Conservation (phyloP, 768 basidiomycete genomes). For the Tricholoma bakamatsutake region DNA sequence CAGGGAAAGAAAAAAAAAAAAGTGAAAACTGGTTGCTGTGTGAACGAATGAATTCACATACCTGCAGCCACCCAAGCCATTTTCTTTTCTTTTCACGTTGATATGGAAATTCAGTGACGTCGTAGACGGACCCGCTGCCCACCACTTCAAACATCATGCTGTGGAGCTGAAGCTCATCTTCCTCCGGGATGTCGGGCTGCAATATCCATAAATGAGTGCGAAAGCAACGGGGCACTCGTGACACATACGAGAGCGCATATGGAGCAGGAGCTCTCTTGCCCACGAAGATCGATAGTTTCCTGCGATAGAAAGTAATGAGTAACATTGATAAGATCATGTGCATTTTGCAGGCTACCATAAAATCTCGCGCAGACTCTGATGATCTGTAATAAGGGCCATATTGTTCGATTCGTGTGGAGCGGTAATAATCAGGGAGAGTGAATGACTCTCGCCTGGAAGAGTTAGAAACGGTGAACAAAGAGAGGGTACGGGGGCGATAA, state of each 20-base stretch:
- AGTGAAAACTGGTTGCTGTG: background rate
- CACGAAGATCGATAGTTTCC: background rate
- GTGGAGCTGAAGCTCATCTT: background rate
- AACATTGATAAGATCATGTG: background rate
- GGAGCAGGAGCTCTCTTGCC: background rate
- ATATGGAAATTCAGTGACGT: background rate
- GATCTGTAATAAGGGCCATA: background rate
- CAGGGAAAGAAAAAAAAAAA: too few relatives aligned
- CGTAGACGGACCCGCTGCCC: background rate
- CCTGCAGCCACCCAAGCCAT: background rate
- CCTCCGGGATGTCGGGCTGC: slow-evolving; percentile 1
- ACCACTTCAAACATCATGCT: background rate
- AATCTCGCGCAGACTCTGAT: background rate
- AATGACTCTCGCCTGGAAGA: background rate
- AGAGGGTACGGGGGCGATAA: background rate
- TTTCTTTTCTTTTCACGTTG: background rate
- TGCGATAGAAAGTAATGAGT: background rate
- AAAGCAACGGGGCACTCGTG: too few relatives aligned
- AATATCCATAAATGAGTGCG: background rate
- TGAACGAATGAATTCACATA: background rate
- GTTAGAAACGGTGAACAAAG: background rate
- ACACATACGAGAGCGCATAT: background rate
- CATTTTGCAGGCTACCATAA: background rate
- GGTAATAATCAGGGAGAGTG: background rate
- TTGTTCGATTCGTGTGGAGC: background rate